Base-by-base conservation (phyloP, 371 early-diverging fungal species). In the Haplosporangium sp. region DNA sequence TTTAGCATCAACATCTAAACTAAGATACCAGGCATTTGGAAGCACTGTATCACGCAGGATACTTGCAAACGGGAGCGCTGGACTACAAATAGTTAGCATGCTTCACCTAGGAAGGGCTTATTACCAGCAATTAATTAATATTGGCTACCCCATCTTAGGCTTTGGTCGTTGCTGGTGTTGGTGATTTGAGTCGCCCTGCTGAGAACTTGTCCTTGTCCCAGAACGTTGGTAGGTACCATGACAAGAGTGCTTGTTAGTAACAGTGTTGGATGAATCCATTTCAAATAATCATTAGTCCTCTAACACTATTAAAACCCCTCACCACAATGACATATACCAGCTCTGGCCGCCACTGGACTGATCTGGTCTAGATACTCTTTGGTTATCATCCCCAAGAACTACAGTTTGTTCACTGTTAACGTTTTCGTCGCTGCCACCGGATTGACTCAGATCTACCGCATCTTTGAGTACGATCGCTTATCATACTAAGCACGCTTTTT, bases 321-420 rank as follows among this genome's bases (percentile, higher is more conserved):
- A 11, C 6, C 45, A 45, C n/a, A n/a, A 20, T 57, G 20, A 16
- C 9, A 23, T 20, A 6, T 6, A 65, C 14, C 85, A 86, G 95
- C 98, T 14, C 86, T 98, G 73, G 89, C 96, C 23, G 95, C 95
- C 57, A 98, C 98, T 21, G 98, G 98, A 57, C 64, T 95, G 65
- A 98, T 98, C 81, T 98, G 98, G 98, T 91, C 95, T 29, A 93
- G 98, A 54, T 98, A 96, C 84, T 94, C 97, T 11, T 88, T 90
- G 61, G 94, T 95, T 37, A 98, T 98, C 67, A 96, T 86, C 37
- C 98, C 98, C 64, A 89, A 90, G 81, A 98, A 98, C 86, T 96
- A 89, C 81, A 84, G 89, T 64, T 82, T 98, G 75, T 89, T 96
- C 69, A 85, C 91, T 37, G 98, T 98, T 65, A 98, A 98, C 82